Conservation (phyloP, 2,329 filamentous ascomycete species). For the Ophiostoma sp. region DNA sequence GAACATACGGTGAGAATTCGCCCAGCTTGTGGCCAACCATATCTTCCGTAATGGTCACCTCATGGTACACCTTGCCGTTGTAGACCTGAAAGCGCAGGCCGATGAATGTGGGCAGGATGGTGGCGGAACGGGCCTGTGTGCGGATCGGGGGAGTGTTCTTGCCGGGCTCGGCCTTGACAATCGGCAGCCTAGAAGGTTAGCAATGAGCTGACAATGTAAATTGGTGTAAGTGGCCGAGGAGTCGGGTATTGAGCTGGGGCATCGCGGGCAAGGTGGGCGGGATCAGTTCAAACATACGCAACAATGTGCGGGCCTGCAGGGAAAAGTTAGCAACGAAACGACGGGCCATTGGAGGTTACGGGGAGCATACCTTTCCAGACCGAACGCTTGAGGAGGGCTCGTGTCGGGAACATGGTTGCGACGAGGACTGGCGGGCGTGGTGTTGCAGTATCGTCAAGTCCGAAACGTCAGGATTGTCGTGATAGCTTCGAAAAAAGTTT, state of each 20-base stretch:
- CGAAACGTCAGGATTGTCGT: conserved; percentile 22
- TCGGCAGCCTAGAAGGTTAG: conserved; percentile 50
- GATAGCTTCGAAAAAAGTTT: conserved; percentile 18
- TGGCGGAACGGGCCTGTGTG: conserved; percentile 81
- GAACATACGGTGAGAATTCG: conserved; percentile 78
- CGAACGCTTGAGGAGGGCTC: conserved; percentile 65
- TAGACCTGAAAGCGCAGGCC: conserved; percentile 84
- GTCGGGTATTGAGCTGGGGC: neutral
- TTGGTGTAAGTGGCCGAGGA: neutral
- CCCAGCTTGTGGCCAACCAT: conserved; percentile 96
- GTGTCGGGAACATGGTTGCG: conserved; percentile 60
- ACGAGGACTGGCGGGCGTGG: neutral
- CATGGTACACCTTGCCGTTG: conserved; percentile 82
- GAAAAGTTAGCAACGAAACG: conserved; percentile 27
- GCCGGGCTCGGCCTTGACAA: conserved; percentile 55
- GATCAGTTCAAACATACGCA: conserved; percentile 38
- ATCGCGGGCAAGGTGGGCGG: neutral
- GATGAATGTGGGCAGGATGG: conserved; percentile 88
- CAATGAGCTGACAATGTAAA: neutral
- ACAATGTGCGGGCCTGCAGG: conserved; percentile 48
- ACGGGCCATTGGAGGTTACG: neutral
- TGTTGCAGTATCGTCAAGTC: conserved; percentile 7
- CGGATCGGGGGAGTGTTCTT: conserved; percentile 66
- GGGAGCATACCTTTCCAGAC: conserved; percentile 74
- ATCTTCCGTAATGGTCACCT: conserved; percentile 81